Evolutionary conservation across 345 rosid genomes (phyloP).

Genomic region (Pistacia vera): DNA sequence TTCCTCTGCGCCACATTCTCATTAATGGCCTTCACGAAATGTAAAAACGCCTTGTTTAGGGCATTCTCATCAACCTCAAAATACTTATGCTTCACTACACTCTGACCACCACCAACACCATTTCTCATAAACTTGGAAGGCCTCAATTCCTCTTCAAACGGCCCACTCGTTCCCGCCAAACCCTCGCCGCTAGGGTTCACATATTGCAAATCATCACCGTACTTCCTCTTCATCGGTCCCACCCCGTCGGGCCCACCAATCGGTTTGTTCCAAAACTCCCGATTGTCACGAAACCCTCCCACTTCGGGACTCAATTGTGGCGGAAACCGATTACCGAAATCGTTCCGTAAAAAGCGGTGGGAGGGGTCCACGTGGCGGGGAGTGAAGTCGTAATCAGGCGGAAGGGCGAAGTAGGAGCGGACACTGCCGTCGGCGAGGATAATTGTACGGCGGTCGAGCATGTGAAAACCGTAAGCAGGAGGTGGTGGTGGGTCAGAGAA

Average conservation of each 20-base stretch:
- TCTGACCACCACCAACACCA: conserved; percentile 35
- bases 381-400: conserved; percentile 83
- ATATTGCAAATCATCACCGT: conserved; percentile 47
- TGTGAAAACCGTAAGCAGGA: conserved; percentile 86
- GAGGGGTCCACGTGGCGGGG: conserved; percentile 29
- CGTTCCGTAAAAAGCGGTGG: conserved; percentile 32
- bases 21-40: conserved; percentile 59
- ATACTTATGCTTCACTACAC: conserved; percentile 33
- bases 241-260: conserved; percentile 33
- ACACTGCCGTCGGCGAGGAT: conserved; percentile 87
- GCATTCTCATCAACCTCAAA: conserved; percentile 59
- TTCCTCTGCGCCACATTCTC: conserved; percentile 64
- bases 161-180: conserved; percentile 42
- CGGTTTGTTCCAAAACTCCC: conserved; percentile 39
- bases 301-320: conserved; percentile 38
- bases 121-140: conserved; percentile 56
- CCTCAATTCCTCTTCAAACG: conserved; percentile 51
- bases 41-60: conserved; percentile 71
- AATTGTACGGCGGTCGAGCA: conserved; percentile 90
- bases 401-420: conserved; percentile 94
- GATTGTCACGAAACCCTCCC: conserved; percentile 45
- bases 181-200: conserved; percentile 38
- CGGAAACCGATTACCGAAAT: conserved; percentile 32
- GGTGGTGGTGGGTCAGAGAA: conserved; percentile 81
- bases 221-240: conserved; percentile 62